These are phyloP conservation scores for Sinapis alba DNA, from an alignment of 441 rosid species.

Conservation along the genomic window DNA sequence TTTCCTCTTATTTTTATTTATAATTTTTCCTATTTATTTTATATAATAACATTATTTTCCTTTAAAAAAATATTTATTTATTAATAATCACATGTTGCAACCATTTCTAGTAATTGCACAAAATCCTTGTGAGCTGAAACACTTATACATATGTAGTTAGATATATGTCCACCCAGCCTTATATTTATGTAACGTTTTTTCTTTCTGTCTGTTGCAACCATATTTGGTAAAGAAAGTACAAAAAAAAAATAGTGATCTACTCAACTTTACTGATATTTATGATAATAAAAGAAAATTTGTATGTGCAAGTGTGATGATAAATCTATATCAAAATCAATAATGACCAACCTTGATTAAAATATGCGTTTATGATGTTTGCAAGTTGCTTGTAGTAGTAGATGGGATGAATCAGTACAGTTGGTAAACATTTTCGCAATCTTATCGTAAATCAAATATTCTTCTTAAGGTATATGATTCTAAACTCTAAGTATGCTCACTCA, in stretches of 20 bases:
- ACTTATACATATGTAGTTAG: background rate
- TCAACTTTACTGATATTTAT: background rate
- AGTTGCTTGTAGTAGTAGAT: background rate
- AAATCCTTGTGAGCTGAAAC: constrained; percentile 7
- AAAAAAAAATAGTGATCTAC: background rate
- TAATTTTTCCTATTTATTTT: no score
- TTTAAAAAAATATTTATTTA: no score
- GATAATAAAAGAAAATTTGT: no score
- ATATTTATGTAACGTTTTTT: background rate
- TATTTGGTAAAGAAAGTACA: background rate
- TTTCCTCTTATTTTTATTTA: background rate
- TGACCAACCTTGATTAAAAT: background rate
- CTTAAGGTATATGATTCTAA: background rate
- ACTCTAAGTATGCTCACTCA: no score
- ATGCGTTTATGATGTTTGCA: background rate
- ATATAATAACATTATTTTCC: no score
- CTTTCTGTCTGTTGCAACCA: background rate
- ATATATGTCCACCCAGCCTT: background rate
- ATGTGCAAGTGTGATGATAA: background rate
- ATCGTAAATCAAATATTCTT: background rate
- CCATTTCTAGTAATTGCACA: background rate
- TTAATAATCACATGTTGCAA: no score
- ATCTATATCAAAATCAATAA: background rate
- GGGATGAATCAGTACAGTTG: background rate
- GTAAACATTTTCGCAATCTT: background rate